Evolutionary conservation across 768 basidiomycete genomes (phyloP), one percentile per base, ranked within the genome.

Genomic region (Kwoniella sp.): DNA sequence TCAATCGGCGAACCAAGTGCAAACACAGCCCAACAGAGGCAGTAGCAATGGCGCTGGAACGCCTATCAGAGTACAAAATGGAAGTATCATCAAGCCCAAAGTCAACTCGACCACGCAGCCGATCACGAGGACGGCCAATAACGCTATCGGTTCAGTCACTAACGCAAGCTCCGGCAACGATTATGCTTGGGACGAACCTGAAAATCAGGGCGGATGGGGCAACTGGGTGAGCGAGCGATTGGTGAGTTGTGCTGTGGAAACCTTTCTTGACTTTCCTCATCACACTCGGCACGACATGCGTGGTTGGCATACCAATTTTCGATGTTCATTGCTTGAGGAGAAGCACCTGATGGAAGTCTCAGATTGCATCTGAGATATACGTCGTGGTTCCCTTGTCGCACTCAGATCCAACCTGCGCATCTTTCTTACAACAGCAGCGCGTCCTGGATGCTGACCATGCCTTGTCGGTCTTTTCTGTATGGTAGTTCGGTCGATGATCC

Each of bases 151-250:
- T 9, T 11, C 41, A 11, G 41, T 45, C 11, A 45, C 41, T 8
- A 45, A 45, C 15, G 41, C 41, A 3, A 17, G 41, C 41, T 11
- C 11, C 15, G 41, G 41, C 22, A 61, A 71, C 22, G 69, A 67
- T 1, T 71, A 67, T 57, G 53, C 22, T 17, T 71, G 69, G 69
- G 69, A 71, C 34, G 68, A 69, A 38, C 26, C 34, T 5, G 56
- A 55, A 31, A 11, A 25, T 2, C 52, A 66, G 12, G 22, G 29
- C 29, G 63, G 67, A 17, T 60, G 59, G 56, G 30, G 31, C 17
- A 54, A 55, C 12, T 60, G 59, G 60, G 56, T 65, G 12, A 47
- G 58, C 30, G 63, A 69, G 17, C 50, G 55, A 54, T 59, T 69
- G 31, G 68, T 65, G 26, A 69, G 68, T 69, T 4, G 23, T 2